Conservation (phyloP, 1,284 basidiomycete species). For the Kwoniella shivajii region DNA sequence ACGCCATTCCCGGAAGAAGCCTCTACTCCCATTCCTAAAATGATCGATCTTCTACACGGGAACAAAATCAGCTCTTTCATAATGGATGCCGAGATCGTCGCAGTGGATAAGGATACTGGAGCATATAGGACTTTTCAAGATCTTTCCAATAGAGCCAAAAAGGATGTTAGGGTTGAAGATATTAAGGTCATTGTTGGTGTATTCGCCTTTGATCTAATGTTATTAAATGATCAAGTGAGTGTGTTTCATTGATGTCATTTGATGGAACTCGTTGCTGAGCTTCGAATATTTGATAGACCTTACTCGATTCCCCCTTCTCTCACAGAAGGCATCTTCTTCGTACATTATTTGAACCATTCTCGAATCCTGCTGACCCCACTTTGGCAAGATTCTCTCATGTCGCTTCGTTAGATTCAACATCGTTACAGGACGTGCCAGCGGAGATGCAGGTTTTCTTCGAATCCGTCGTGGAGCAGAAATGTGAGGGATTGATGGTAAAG, state of each 20-base stretch:
- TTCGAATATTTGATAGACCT: conserved; percentile 59
- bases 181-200: conserved; percentile 94
- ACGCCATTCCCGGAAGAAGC: conserved; percentile 35
- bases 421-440: conserved; percentile 53
- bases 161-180: conserved; percentile 95
- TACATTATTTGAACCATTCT: conserved; percentile 60
- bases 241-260: not conserved
- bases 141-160: conserved; percentile 89
- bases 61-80: conserved; percentile 72
- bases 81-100: conserved; percentile 94
- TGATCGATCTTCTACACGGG: conserved; percentile 35
- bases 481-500: conserved; percentile 94
- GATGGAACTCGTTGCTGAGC: not conserved
- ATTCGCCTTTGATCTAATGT: conserved; percentile 93
- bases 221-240: conserved; percentile 86
- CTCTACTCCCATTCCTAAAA: conserved; percentile 25
- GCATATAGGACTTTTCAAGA: conserved; percentile 97
- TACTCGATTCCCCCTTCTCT: conserved; percentile 73
- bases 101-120: conserved; percentile 81
- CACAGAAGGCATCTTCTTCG: conserved; percentile 69
- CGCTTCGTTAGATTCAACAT: conserved; percentile 68
- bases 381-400: conserved; percentile 76
- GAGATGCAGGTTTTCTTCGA: conserved; percentile 78
- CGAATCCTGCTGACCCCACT: conserved; percentile 57
- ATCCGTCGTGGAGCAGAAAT: conserved; percentile 74